Base-by-base conservation (phyloP, 164 flowering plant genomes). In the Berberis thunbergii region DNA sequence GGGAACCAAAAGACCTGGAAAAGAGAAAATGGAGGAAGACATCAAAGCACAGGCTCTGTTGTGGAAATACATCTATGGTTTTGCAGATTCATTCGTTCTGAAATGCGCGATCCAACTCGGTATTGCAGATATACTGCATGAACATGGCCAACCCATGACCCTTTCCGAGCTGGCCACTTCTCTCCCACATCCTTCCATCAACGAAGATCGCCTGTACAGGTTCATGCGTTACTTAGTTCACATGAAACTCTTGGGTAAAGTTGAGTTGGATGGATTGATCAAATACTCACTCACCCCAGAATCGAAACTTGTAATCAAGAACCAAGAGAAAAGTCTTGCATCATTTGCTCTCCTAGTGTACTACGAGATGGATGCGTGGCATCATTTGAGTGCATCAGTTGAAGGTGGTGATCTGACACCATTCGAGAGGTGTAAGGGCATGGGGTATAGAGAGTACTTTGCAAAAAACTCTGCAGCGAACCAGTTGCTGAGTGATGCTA, bases 171-270 rank as follows among this genome's bases (percentile, higher is more conserved):
- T 54, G 7, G 2, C 57, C 26, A 6, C 40, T 5, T 40, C 1
- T 1, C 40, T 54, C n/a, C 59, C 59, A 56, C 1, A 38, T 56
- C 42, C 39, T 1, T 9, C 59, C 9, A 38, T 56, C 43, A 39
- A 56, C 8, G 2, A 56, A 56, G 59, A 56, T 11, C 4, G 41
- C 4, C 8, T 56, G 43, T 40, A 56, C 43, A 42, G 59, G 5
- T 8, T 56, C 42, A 38, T 56, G 42, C 59, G 59, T 39, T 56
- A 56, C 59, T 38, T 56, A 41, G 59, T 56, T 10, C 59, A 56
- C 9, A 38, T 56, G 59, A 40, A 56, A 2, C 6, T 56, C 38
- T 56, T 56, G 43, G 40, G 10, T 2, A 56, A 40, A 56, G 39
- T 10, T 3, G 39, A 42, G 40, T n/a, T 8, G 12, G 54, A 50